These are phyloP conservation scores for Centrapalus pauciflorus DNA, from an alignment of 129 eudicot species.

Conservation along the genomic window DNA sequence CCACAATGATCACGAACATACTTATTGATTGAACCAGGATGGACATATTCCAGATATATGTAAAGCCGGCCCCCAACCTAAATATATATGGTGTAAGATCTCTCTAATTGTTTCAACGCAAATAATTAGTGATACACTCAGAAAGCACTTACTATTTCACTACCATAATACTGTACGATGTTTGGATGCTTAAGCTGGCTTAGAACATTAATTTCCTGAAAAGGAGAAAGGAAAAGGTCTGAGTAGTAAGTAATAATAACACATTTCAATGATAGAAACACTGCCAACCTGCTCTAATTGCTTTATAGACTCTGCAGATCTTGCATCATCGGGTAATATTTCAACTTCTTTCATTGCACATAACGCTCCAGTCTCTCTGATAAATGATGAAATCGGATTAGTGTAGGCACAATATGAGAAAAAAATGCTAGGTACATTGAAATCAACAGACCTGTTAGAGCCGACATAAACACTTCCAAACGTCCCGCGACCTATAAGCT, in stretches of 20 bases:
- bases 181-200: slow-evolving; percentile 86
- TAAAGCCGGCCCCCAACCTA: slow-evolving; percentile 76
- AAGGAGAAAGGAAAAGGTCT: slow-evolving; percentile 5
- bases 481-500: slow-evolving; percentile 97
- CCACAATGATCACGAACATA: slow-evolving; percentile 86
- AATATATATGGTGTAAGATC: slow-evolving; percentile 11
- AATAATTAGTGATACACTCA: background rate
- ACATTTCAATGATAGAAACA: background rate
- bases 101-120: slow-evolving; percentile 3
- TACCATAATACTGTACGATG: slow-evolving; percentile 82
- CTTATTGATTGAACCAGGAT: slow-evolving; percentile 89
- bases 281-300: slow-evolving; percentile 77
- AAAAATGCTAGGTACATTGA: background rate
- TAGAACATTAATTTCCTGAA: slow-evolving; percentile 80
- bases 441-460: slow-evolving; percentile 53
- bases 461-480: slow-evolving; percentile 96
- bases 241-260: background rate
- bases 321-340: slow-evolving; percentile 65
- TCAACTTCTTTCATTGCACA: slow-evolving; percentile 99
- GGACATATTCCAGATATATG: slow-evolving; percentile 88
- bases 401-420: background rate
- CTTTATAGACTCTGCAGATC: slow-evolving; percentile 60
- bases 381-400: background rate
- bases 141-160: slow-evolving; percentile 68
- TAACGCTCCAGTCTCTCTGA: slow-evolving; percentile 92